Conservation (phyloP, 768 basidiomycete genomes). For the Tricholoma sp. region DNA sequence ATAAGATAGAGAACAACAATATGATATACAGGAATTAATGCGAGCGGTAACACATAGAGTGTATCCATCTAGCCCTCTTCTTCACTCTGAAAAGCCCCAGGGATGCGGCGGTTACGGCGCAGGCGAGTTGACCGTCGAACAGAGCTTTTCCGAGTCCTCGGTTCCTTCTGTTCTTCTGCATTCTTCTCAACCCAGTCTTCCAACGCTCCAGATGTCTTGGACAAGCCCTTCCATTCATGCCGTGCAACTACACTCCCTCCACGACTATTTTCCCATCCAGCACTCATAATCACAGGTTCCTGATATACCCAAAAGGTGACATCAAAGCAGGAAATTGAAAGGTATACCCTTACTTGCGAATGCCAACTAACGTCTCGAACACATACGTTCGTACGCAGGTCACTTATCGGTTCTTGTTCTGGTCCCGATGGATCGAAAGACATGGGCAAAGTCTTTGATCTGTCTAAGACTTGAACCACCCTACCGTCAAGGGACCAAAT, state of each 20-base stretch:
- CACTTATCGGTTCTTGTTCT: slow-evolving; percentile 33
- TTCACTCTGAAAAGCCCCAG: slow-evolving; percentile 19
- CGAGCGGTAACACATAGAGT: too few relatives aligned
- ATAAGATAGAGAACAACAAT: slow-evolving; percentile 4
- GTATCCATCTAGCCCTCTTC: slow-evolving; percentile 6
- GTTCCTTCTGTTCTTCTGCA: slow-evolving; percentile 18
- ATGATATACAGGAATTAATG: neutral
- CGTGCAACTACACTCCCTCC: slow-evolving; percentile 77
- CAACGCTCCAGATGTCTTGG: slow-evolving; percentile 58
- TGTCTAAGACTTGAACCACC: slow-evolving; percentile 79
- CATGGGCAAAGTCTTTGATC: slow-evolving; percentile 66
- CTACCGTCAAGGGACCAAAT: slow-evolving; percentile 95
- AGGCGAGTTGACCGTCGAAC: slow-evolving; percentile 22
- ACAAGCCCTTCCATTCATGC: slow-evolving; percentile 95
- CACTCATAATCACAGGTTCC: slow-evolving; percentile 90
- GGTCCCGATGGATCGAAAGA: slow-evolving; percentile 64
- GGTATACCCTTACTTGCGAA: slow-evolving; percentile 48
- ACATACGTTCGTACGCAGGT: slow-evolving; percentile 38
- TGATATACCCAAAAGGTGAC: slow-evolving; percentile 18
- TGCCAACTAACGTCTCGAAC: slow-evolving; percentile 98
- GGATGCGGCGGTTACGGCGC: slow-evolving; percentile 11
- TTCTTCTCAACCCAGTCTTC: slow-evolving; percentile 72
- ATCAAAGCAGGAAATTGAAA: neutral
- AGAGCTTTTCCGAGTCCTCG: neutral
- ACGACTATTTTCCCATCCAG: slow-evolving; percentile 71